phyloP scores from a whole-genome alignment of 495 filamentous ascomycete species.

The Astrothelium subdiscretum region DNA sequence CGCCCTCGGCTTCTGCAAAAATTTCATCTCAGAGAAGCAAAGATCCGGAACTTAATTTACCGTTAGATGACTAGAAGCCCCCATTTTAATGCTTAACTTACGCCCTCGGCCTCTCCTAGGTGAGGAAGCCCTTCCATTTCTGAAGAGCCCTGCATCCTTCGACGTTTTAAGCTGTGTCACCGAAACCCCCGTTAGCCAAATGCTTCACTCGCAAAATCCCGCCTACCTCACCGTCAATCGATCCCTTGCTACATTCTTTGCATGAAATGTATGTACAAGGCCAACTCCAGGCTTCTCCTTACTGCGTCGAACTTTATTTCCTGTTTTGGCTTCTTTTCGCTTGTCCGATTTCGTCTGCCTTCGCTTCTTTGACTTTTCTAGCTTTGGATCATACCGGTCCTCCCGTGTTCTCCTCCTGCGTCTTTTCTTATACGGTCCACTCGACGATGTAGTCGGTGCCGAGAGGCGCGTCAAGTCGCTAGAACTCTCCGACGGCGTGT shows the following conservation, averaged over 20 bases:
- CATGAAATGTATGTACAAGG: constrained; percentile 51
- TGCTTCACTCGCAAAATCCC: background rate
- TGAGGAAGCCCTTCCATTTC: constrained; percentile 55
- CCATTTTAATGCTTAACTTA: constrained; percentile 20
- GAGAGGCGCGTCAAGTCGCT: background rate
- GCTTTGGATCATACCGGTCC: constrained; percentile 37
- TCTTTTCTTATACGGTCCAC: constrained; percentile 18
- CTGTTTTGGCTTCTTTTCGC: constrained; percentile 16
- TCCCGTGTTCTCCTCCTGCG: constrained; percentile 22
- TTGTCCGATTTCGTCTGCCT: constrained; percentile 11
- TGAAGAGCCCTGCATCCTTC: constrained; percentile 52
- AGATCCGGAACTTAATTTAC: constrained; percentile 49
- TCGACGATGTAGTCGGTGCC: background rate
- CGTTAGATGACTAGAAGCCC: background rate
- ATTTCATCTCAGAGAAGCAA: constrained; percentile 56
- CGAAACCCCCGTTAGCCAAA: constrained; percentile 44
- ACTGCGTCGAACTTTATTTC: constrained; percentile 21
- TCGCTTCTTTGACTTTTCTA: constrained; percentile 29
- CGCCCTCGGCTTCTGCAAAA: constrained; percentile 36
- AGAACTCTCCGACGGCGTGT: background rate
- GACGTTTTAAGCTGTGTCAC: constrained; percentile 41
- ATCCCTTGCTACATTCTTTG: constrained; percentile 48
- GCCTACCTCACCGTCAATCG: constrained; percentile 30
- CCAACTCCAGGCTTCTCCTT: constrained; percentile 33
- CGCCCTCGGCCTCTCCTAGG: constrained; percentile 37